These are phyloP conservation scores for Myotisia sp. DNA, from an alignment of 2,329 filamentous ascomycete species.

Conservation along the genomic window DNA sequence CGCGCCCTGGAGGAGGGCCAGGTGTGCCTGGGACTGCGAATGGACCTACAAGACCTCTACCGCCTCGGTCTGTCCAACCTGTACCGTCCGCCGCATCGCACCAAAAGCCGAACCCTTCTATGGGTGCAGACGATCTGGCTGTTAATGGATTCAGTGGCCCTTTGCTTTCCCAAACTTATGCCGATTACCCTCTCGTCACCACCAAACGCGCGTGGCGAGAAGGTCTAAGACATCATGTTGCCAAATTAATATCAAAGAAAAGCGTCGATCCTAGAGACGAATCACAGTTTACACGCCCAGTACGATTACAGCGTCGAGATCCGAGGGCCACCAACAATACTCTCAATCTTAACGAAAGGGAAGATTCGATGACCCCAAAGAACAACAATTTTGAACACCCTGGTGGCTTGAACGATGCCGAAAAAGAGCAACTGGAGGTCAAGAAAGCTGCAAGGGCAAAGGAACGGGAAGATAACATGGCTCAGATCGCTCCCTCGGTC, in stretches of 20 bases:
- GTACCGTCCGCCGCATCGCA: slow-evolving; percentile 9
- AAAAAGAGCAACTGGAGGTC: slow-evolving; percentile 44
- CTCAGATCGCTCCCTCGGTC: slow-evolving; percentile 77
- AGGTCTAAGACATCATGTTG: slow-evolving; percentile 71
- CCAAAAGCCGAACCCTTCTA: slow-evolving; percentile 11
- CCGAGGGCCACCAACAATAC: slow-evolving; percentile 49
- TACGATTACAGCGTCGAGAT: slow-evolving; percentile 78
- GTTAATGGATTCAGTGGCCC: slow-evolving; percentile 31
- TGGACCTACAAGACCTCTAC: slow-evolving; percentile 13
- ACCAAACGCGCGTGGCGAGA: slow-evolving; percentile 70
- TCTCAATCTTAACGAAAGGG: slow-evolving; percentile 26
- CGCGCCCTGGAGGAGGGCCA: slow-evolving; percentile 13
- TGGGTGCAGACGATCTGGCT: slow-evolving; percentile 19
- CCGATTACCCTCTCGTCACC: slow-evolving; percentile 58
- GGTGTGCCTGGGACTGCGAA: slow-evolving; percentile 10
- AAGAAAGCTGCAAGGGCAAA: slow-evolving; percentile 65
- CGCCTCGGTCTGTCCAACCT: slow-evolving; percentile 16
- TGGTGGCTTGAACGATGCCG: slow-evolving; percentile 49
- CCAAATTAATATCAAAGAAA: slow-evolving; percentile 58
- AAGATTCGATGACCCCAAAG: slow-evolving; percentile 30
- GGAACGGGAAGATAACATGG: slow-evolving; percentile 71
- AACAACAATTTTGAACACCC: slow-evolving; percentile 37
- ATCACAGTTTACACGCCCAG: slow-evolving; percentile 70
- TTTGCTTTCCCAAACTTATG: slow-evolving; percentile 27
- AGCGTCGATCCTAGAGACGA: slow-evolving; percentile 58